phyloP scores from a whole-genome alignment of 768 basidiomycete genomes.

The Pleurotus citrinopileatus region DNA sequence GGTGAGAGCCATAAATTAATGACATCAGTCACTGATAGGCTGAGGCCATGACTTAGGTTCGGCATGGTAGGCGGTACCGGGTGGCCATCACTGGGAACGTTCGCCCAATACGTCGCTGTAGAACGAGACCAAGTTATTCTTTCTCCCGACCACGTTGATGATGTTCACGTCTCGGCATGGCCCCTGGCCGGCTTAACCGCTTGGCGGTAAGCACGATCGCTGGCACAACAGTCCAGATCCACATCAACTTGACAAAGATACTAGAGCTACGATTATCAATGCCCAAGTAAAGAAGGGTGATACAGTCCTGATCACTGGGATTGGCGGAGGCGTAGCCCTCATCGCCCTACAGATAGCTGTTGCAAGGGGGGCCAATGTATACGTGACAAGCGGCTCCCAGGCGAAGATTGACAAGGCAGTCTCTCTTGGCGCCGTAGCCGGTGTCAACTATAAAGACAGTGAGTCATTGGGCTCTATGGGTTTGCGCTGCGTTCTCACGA shows the following conservation, averaged over 20 bases:
- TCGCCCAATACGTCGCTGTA: conserved; percentile 73
- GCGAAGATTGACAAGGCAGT: conserved; percentile 70
- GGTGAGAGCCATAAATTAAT: conserved; percentile 44
- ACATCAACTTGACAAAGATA: background rate
- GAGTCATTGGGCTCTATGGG: conserved; percentile 17
- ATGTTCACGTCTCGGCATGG: conserved; percentile 72
- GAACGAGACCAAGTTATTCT: conserved; percentile 64
- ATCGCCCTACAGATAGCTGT: conserved; percentile 72
- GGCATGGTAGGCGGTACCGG: conserved; percentile 62
- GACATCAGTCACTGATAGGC: too few species aligned
- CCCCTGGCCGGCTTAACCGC: conserved; percentile 78
- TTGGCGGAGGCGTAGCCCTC: conserved; percentile 84
- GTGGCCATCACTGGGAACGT: conserved; percentile 62
- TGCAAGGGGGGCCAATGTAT: conserved; percentile 76
- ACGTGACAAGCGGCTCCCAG: conserved; percentile 70
- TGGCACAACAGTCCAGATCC: background rate
- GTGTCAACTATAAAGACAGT: conserved; percentile 72
- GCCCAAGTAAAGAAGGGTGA: conserved; percentile 61
- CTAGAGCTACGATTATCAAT: conserved; percentile 65
- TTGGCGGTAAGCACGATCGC: conserved; percentile 58
- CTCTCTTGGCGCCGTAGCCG: conserved; percentile 71
- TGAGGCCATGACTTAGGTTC: too few species aligned
- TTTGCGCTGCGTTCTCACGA: too few species aligned
- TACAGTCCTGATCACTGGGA: conserved; percentile 77
- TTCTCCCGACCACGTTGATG: conserved; percentile 65